These are phyloP conservation scores for Clohesyomyces aquaticus DNA, from an alignment of 495 filamentous ascomycete species.

Conservation along the genomic window DNA sequence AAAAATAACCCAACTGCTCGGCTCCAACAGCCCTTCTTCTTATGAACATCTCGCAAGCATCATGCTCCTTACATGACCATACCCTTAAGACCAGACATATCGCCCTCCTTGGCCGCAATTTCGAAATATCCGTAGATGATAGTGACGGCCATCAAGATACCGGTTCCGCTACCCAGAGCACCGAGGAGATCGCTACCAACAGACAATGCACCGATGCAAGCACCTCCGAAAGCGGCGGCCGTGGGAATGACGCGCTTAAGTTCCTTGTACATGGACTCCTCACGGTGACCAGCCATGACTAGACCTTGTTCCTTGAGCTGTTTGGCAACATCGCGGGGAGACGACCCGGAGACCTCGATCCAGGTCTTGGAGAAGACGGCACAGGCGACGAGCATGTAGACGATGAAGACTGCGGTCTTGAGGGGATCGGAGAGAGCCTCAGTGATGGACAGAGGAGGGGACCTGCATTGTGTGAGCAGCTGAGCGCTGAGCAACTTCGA, in stretches of 20 bases:
- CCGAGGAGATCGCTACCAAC: constrained; percentile 95
- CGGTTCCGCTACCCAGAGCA: constrained; percentile 93
- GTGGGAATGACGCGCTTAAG: constrained; percentile 98
- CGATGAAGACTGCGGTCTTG: constrained; percentile 93
- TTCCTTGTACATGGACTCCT: constrained; percentile 99
- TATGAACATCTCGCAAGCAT: neutral
- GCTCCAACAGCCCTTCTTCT: neutral
- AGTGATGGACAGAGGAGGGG: constrained; percentile 94
- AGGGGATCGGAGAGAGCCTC: constrained; percentile 95
- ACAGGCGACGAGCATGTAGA: constrained; percentile 96
- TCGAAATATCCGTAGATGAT: constrained; percentile 99
- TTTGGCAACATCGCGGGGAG: constrained; percentile 97
- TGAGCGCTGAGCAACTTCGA: neutral
- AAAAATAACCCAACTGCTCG: too few species aligned
- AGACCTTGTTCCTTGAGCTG: constrained; percentile 99
- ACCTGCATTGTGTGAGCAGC: constrained; percentile 46
- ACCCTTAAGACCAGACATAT: constrained; percentile 88
- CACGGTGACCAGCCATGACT: constrained; percentile 98
- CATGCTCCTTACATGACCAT: constrained; percentile 60
- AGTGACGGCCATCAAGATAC: constrained; percentile 98
- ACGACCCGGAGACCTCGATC: constrained; percentile 98
- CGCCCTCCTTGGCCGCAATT: constrained; percentile 97
- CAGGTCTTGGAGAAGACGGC: constrained; percentile 99
- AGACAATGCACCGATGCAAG: constrained; percentile 96
- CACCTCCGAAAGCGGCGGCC: constrained; percentile 97